These are phyloP conservation scores for Claviceps sp. DNA, from an alignment of 2,329 filamentous ascomycete genomes.

Conservation along the genomic window DNA sequence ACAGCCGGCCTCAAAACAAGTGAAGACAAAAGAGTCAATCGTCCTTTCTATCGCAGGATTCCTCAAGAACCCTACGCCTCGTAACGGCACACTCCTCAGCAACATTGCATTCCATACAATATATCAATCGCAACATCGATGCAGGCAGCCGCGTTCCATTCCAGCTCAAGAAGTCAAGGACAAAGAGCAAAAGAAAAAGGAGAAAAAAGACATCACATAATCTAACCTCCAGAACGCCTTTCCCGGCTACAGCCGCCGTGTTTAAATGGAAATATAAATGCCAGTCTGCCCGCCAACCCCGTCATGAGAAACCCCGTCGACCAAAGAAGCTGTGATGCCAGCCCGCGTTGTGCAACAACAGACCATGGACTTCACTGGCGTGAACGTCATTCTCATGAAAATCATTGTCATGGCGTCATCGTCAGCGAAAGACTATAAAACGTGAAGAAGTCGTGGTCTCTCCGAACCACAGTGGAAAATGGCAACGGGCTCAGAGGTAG, in stretches of 20 bases:
- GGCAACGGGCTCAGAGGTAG: neutral
- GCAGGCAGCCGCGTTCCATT: neutral
- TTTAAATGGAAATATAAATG: conserved; percentile 5
- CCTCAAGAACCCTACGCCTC: neutral
- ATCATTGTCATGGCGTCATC: too few relatives aligned
- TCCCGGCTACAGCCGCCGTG: conserved; percentile 8
- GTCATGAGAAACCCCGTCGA: neutral
- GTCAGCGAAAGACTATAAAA: neutral
- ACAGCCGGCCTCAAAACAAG: neutral
- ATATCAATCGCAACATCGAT: conserved; percentile 3
- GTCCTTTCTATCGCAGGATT: neutral
- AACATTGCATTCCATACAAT: conserved; percentile 2
- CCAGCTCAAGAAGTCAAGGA: neutral
- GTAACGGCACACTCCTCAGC: neutral
- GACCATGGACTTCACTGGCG: neutral
- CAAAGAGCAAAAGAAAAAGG: neutral
- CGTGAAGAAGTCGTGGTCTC: neutral
- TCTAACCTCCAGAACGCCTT: conserved; percentile 9
- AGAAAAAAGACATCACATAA: neutral
- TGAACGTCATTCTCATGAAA: too few relatives aligned
- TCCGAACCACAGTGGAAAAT: neutral
- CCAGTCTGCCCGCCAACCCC: neutral
- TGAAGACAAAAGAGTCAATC: neutral
- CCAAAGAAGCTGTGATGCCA: neutral
- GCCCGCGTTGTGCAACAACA: neutral